Evolutionary conservation across 179 eudicot genomes (phyloP), one percentile per base, ranked within the genome.

Genomic region (Actinidia polygama): DNA sequence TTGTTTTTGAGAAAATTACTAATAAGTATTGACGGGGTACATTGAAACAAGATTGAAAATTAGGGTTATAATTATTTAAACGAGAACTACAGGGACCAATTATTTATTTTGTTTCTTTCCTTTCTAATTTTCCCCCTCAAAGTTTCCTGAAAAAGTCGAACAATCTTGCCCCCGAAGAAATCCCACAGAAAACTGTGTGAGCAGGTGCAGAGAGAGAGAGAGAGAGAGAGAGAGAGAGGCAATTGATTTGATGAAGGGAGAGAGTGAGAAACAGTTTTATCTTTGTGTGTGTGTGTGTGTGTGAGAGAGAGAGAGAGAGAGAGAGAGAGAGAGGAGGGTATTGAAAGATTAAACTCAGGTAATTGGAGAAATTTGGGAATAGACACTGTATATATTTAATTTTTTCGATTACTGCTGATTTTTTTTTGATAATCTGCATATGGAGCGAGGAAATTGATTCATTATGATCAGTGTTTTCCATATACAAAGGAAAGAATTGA

Each of bases 121-220:
- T 30, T 26, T 67, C 44, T 66, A 23, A 23, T 10, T 40, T 12
- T 1, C 9, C 80, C 80, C 24, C 79, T 77, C 68, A 77, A 77
- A 57, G 30, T 78, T 49, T 23, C 21, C 57, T 47, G 80, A 58
- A 78, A 78, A 62, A 53, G 11, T 6, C 53, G 36, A 14, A n/a
- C 15, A 21, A 63, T 61, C 57, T 63, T 63, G 71, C n/a, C 68
- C 21, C 4, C 9, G 21, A 79, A 79, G 82, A 79, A 68, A 79
- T 63, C 74, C 75, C 62, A 51, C 50, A 47, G 11, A 79, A 30
- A 24, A 7, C 50, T 50, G 47, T 63, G 58, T 0, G 9, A 24
- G 0, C n/a, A 46, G n/a, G 30, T 62, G 19, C n/a, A 4, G 14
- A 6, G 8, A 30, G 23, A 0, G 49, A 9, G 44, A 54, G 68